Conservation (phyloP, 1,284 basidiomycete species). For the Psilocybe mexicana region DNA sequence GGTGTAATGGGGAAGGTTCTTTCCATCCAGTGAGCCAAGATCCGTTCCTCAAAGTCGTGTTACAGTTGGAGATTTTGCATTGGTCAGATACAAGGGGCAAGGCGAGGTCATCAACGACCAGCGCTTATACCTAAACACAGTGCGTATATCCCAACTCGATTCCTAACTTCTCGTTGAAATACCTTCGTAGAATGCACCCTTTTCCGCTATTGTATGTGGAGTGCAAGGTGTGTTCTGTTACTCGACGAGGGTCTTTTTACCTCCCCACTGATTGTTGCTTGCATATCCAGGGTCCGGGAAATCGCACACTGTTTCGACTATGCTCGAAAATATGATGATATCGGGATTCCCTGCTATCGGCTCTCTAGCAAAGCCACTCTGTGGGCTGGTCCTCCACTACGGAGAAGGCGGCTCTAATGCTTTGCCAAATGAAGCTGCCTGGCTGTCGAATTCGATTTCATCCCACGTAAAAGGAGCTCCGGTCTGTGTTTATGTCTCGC, state of each 20-base stretch:
- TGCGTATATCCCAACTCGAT: constrained; percentile 25
- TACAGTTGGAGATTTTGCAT: background rate
- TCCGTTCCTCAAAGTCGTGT: background rate
- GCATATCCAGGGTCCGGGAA: constrained; percentile 58
- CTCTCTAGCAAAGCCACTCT: constrained; percentile 49
- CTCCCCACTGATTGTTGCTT: constrained; percentile 18
- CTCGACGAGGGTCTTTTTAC: background rate
- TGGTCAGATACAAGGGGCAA: constrained; percentile 32
- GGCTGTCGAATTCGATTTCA: constrained; percentile 45
- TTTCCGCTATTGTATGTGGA: constrained; percentile 60
- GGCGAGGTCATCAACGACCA: constrained; percentile 39
- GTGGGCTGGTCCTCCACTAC: constrained; percentile 67
- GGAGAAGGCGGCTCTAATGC: constrained; percentile 61
- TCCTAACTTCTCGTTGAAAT: background rate
- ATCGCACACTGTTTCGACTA: constrained; percentile 65
- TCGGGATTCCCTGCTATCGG: constrained; percentile 49
- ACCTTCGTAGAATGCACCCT: constrained; percentile 51
- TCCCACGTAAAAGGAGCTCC: constrained; percentile 42
- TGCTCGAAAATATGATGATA: constrained; percentile 69
- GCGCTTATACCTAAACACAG: constrained; percentile 63
- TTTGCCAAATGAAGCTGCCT: constrained; percentile 66
- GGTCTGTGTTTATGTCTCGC: constrained; percentile 63
- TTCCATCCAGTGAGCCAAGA: constrained; percentile 41
- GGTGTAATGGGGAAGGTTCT: constrained; percentile 54
- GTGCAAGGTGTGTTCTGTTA: constrained; percentile 45